These are phyloP conservation scores for Rugosomyces carneus DNA, from an alignment of 1,284 basidiomycete genomes.

Conservation along the genomic window DNA sequence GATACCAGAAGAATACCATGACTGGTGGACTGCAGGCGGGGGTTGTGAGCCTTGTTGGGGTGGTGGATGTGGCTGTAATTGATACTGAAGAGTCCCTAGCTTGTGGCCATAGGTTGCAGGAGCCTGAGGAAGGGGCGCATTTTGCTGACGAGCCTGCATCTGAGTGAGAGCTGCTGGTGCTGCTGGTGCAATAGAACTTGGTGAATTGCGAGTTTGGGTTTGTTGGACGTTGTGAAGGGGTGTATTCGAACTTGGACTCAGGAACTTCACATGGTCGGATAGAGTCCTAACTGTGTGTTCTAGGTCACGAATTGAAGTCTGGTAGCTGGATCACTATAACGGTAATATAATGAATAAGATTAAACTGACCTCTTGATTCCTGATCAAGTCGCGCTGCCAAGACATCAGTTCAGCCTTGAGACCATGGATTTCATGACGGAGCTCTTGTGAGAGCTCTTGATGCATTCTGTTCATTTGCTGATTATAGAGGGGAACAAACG, in stretches of 20 bases:
- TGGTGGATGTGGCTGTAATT: conserved; percentile 28
- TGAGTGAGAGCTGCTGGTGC: conserved; percentile 28
- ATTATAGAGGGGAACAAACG: conserved; percentile 66
- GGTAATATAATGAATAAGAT: neutral
- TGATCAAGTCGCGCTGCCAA: conserved; percentile 72
- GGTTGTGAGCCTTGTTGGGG: conserved; percentile 29
- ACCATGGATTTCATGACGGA: conserved; percentile 64
- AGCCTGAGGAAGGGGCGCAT: conserved; percentile 34
- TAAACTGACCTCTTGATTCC: conserved; percentile 63
- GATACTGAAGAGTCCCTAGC: conserved; percentile 26
- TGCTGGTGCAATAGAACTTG: conserved; percentile 29
- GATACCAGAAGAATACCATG: conserved; percentile 47
- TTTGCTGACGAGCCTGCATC: conserved; percentile 36
- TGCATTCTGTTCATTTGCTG: conserved; percentile 67
- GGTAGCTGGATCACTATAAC: conserved; percentile 1
- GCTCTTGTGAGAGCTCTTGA: conserved; percentile 68
- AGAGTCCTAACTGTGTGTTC: conserved; percentile 67
- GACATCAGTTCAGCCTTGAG: conserved; percentile 70
- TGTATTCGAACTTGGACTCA: conserved; percentile 48
- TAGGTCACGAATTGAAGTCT: conserved; percentile 71
- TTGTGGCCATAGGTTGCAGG: conserved; percentile 30
- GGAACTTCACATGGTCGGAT: conserved; percentile 74
- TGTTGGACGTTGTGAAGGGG: conserved; percentile 40
- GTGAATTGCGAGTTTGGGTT: conserved; percentile 42
- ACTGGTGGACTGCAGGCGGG: conserved; percentile 38